Base-by-base conservation (phyloP, 768 basidiomycete species). In the Suillus americanus region DNA sequence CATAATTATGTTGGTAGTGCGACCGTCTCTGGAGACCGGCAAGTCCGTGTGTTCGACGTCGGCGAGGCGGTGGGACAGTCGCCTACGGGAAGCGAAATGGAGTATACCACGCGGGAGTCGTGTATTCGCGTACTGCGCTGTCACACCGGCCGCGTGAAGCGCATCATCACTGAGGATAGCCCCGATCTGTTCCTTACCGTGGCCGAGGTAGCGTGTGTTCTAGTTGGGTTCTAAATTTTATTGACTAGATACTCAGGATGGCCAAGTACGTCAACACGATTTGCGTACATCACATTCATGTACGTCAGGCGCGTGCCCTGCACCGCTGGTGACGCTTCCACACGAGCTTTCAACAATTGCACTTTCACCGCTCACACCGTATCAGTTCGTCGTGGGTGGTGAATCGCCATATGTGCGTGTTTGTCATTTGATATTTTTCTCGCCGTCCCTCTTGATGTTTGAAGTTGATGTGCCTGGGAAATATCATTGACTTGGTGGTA, bases 191-290 rank as follows among this genome's bases (percentile, higher is more conserved):
- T 94, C 73, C 74, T 94, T 30, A 88, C 92, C 0, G 88, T 91
- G n/a, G 82, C 86, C n/a, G 91, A 93, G 83, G 91, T 89, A 60
- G 38, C 82, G 74, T 56, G 20, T 7, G 7, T 8, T 33, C 18
- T 20, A 30, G 37, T 62, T 35, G 12, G 23, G 2, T 65, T 68
- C 43, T 74, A 65, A 74, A 13, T 65, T 67, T 61, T 60, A 64
- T 62, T 75, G 38, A 67, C 12, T 61, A 71, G 63, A 65, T 74
- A 38, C 48, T 65, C 71, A 94, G 89, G 94, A 97, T 76, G 94
- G 92, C 4, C 84, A 89, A 35, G 93, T 95, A 12, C 85, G 94
- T 30, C 94, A 95, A 71, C 94, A 96, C 73, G 94, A 97, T 72
- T 76, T 96, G 51, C 81, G 94, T 60, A 83, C 83, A 12, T 76